phyloP scores from a whole-genome alignment of 2,329 filamentous ascomycete species.

The Nothophoma quercina region DNA sequence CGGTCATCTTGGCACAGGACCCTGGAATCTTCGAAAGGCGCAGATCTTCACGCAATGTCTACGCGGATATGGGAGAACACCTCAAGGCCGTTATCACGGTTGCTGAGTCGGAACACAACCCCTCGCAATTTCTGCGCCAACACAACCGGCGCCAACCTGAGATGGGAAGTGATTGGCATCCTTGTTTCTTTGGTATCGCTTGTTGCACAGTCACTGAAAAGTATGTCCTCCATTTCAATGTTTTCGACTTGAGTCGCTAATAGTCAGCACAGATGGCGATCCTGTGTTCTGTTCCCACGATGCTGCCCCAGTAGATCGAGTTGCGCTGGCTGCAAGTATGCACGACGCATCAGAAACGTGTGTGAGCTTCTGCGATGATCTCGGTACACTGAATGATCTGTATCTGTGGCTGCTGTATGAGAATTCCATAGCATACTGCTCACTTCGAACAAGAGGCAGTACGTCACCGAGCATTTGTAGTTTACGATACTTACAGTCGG shows the following conservation, averaged over 20 bases:
- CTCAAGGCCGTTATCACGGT: conserved; percentile 39
- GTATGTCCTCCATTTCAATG: conserved; percentile 19
- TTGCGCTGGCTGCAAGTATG: conserved; percentile 31
- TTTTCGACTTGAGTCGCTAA: conserved; percentile 9
- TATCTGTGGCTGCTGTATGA: conserved; percentile 47
- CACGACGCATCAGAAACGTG: conserved; percentile 42
- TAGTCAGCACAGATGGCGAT: conserved; percentile 36
- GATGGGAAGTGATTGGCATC: conserved; percentile 56
- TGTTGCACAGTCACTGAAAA: conserved; percentile 42
- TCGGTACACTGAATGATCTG: conserved; percentile 43
- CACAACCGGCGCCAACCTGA: conserved; percentile 49
- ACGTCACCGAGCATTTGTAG: conserved; percentile 13
- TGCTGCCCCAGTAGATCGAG: conserved; percentile 36
- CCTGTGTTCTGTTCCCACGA: conserved; percentile 42
- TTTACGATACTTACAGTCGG: too few relatives aligned
- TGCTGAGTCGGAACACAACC: conserved; percentile 47
- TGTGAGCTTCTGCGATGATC: conserved; percentile 42
- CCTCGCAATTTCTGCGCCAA: conserved; percentile 49
- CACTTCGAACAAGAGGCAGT: conserved; percentile 41
- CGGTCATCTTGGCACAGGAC: conserved; percentile 38
- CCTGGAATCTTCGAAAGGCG: conserved; percentile 32
- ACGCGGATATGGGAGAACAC: conserved; percentile 55
- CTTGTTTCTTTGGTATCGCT: conserved; percentile 50
- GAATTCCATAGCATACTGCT: conserved; percentile 33
- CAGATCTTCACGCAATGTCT: conserved; percentile 48